phyloP scores from a whole-genome alignment of 768 basidiomycete genomes.

The Crucibulum laeve region DNA sequence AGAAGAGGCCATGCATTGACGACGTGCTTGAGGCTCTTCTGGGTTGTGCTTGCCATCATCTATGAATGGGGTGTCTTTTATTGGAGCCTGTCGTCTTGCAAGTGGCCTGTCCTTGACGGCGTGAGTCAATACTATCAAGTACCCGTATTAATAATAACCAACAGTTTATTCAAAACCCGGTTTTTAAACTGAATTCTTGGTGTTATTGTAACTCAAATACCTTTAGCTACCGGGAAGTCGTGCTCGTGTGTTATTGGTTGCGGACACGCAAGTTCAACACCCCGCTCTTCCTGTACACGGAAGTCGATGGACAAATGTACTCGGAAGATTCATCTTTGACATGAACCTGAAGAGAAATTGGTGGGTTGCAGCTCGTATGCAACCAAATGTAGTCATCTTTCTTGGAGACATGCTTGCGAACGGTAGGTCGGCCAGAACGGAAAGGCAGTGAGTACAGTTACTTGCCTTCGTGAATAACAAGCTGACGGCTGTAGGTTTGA shows the following conservation, averaged over 20 bases:
- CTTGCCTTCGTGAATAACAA: background rate
- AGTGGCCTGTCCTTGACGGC: slow-evolving; percentile 47
- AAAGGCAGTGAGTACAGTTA: background rate
- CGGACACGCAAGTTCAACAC: slow-evolving; percentile 63
- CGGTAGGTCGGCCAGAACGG: slow-evolving; percentile 39
- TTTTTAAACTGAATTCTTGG: slow-evolving; percentile 2
- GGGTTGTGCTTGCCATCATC: slow-evolving; percentile 59
- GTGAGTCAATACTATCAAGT: slow-evolving; percentile 17
- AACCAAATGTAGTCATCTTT: slow-evolving; percentile 66
- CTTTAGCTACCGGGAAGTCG: slow-evolving; percentile 16
- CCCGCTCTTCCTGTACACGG: slow-evolving; percentile 30
- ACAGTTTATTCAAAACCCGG: slow-evolving; percentile 1
- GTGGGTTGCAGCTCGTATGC: slow-evolving; percentile 53
- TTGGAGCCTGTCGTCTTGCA: slow-evolving; percentile 53
- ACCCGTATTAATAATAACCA: background rate
- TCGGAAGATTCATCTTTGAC: slow-evolving; percentile 45
- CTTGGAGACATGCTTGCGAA: slow-evolving; percentile 75
- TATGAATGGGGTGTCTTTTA: slow-evolving; percentile 60
- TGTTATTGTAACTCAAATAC: background rate
- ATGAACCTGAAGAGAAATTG: slow-evolving; percentile 67
- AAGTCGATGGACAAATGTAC: slow-evolving; percentile 34
- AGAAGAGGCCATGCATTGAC: slow-evolving; percentile 10
- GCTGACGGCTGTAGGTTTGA: slow-evolving; percentile 44
- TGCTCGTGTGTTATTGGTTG: slow-evolving; percentile 61
- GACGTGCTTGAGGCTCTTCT: slow-evolving; percentile 44